phyloP scores from a whole-genome alignment of 345 rosid genomes.

The Eucalyptus regnans region DNA sequence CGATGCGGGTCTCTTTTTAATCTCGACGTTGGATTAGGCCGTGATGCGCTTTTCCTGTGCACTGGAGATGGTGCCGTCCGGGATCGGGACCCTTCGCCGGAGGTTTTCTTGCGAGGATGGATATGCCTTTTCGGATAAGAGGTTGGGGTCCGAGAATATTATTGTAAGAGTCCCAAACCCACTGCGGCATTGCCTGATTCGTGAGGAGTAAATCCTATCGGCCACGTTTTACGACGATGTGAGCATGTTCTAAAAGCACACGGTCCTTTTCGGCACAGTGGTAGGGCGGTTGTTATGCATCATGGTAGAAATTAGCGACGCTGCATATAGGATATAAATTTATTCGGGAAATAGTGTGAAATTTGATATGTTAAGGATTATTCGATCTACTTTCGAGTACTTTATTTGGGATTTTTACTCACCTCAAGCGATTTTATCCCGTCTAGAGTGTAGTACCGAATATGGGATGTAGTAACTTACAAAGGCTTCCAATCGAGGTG shows the following conservation, averaged over 20 bases:
- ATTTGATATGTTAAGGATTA: background rate
- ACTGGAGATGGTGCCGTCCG: background rate
- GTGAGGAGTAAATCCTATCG: background rate
- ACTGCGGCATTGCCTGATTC: background rate
- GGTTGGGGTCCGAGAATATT: background rate
- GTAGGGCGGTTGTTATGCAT: rapidly evolving
- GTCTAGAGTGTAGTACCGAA: rapidly evolving
- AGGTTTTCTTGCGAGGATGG: background rate
- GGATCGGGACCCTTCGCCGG: background rate
- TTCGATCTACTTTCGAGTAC: background rate
- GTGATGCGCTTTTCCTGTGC: background rate
- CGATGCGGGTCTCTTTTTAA: background rate
- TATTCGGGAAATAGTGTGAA: background rate
- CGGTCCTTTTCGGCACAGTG: background rate
- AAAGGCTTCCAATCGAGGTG: background rate
- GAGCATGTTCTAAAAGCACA: background rate
- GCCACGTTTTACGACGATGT: background rate
- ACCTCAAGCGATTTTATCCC: rapidly evolving
- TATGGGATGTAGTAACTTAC: background rate
- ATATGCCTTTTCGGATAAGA: background rate
- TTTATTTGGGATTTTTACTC: background rate
- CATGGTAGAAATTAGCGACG: background rate
- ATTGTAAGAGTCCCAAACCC: background rate
- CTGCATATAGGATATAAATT: too few species aligned
- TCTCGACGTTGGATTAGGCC: background rate